phyloP scores from a whole-genome alignment of 768 basidiomycete species.

The Mycena amicta region DNA sequence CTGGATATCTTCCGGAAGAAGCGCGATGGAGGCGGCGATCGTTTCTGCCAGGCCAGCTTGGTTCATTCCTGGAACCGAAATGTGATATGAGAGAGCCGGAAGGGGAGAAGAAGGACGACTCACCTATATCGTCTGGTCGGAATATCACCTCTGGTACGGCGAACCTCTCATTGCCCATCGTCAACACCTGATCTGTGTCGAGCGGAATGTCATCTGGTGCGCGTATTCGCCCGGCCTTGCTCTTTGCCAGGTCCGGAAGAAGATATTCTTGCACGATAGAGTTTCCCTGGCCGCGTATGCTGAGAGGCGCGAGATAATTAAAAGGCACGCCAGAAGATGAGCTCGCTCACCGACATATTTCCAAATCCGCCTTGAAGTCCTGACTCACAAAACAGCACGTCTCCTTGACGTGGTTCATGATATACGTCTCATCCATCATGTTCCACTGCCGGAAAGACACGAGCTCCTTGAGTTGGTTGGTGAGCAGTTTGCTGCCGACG shows the following conservation, averaged over 20 bases:
- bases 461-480: constrained; percentile 92
- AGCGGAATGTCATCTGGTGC: constrained; percentile 52
- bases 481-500: constrained; percentile 92
- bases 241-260: constrained; percentile 81
- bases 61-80: constrained; percentile 57
- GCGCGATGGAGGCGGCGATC: constrained; percentile 73
- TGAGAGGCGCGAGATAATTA: too few species aligned
- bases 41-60: constrained; percentile 80
- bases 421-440: constrained; percentile 96
- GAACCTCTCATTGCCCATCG: constrained; percentile 92
- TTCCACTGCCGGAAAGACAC: constrained; percentile 97
- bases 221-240: constrained; percentile 61
- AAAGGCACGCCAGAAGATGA: too few species aligned
- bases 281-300: constrained; percentile 62
- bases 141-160: constrained; percentile 92
- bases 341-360: constrained; percentile 77
- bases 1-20: constrained; percentile 78
- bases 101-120: constrained; percentile 27
- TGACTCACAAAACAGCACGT: constrained; percentile 84
- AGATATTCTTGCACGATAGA: constrained; percentile 85
- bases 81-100: too few species aligned
- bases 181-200: constrained; percentile 69
- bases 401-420: constrained; percentile 93
- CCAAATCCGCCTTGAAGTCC: constrained; percentile 72
- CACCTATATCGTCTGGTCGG: constrained; percentile 87